Evolutionary conservation across 2,329 filamentous ascomycete genomes (phyloP), one percentile per base, ranked within the genome.

Genomic region (Aspergillus eucalypticola): DNA sequence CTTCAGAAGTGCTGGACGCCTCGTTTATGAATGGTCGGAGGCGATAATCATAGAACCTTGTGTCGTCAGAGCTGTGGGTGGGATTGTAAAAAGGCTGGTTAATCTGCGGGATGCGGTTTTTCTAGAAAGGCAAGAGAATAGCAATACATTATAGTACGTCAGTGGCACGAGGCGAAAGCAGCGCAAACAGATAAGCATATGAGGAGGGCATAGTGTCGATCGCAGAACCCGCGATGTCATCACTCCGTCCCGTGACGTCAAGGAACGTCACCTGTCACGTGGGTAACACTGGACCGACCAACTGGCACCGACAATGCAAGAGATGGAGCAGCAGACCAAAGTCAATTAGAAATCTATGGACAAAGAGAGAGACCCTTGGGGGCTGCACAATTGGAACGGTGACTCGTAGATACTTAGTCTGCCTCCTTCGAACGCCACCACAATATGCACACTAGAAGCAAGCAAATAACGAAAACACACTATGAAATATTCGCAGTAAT

Each of bases 241-340:
- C 57, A 60, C 56, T 35, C 58, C 49, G 15, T 29, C 38, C 23
- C 46, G 25, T 57, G 53, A 55, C 53, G 35, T 46, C 41, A 41
- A 42, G 6, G 32, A 19, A 25, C 57, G 27, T 58, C 46, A 53
- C 27, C 13, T 17, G 6, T 52, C 58, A 52, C 46, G 46, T 60
- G 53, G 46, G 46, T 4, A 10, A 15, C 15, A 6, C 23, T 17
- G 15, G 8, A 42, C 10, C 8, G 10, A 19, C 39, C 39, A 54
- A 54, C 52, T 54, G 52, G 52, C 39, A 10, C 15, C 4, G 10
- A 10, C 27, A 8, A 25, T 27, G 15, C 3, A 17, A 44, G 15
- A 19, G 10, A n/a, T 32, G n/a, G 21, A 42, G 21, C 21, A 42
- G 54, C 29, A 54, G 44, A 5, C 48, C 21, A 50, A n/a, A 29